These are phyloP conservation scores for Pelargonium australe DNA, from an alignment of 441 rosid genomes.

Conservation along the genomic window DNA sequence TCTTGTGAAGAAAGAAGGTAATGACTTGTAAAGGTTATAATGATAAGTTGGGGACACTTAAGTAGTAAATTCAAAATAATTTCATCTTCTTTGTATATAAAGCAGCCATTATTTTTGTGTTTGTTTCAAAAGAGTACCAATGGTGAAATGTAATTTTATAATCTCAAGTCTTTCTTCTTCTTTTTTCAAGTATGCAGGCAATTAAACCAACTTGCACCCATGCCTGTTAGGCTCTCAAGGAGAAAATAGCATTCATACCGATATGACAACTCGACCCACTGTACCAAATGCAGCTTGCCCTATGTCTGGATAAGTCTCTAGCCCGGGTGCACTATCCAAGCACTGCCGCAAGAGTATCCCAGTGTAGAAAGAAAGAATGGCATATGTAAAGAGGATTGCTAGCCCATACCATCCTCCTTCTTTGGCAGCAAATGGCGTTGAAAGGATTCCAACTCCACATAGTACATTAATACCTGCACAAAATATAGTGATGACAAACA, in stretches of 20 bases:
- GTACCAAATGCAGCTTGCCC: constrained; percentile 92
- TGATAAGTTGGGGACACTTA: neutral
- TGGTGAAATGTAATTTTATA: neutral
- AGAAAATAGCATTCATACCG: constrained; percentile 35
- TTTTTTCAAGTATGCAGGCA: neutral
- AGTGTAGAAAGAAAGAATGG: constrained; percentile 73
- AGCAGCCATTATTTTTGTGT: neutral
- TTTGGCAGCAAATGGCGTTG: constrained; percentile 79
- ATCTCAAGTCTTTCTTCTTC: neutral
- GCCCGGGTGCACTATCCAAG: constrained; percentile 70
- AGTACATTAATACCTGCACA: constrained; percentile 73
- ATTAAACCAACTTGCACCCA: neutral
- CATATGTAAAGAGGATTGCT: constrained; percentile 51
- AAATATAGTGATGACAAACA: neutral
- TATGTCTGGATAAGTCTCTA: constrained; percentile 86
- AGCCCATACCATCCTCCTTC: constrained; percentile 93
- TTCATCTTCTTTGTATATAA: neutral
- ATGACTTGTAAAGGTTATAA: neutral
- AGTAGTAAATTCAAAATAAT: neutral
- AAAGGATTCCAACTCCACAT: constrained; percentile 89
- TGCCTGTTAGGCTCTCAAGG: neutral
- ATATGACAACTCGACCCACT: constrained; percentile 53
- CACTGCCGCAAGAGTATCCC: constrained; percentile 70
- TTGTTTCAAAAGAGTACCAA: neutral
- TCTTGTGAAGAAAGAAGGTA: neutral